Base-by-base conservation (phyloP, 2,329 filamentous ascomycete genomes). In the Fusarium udum region DNA sequence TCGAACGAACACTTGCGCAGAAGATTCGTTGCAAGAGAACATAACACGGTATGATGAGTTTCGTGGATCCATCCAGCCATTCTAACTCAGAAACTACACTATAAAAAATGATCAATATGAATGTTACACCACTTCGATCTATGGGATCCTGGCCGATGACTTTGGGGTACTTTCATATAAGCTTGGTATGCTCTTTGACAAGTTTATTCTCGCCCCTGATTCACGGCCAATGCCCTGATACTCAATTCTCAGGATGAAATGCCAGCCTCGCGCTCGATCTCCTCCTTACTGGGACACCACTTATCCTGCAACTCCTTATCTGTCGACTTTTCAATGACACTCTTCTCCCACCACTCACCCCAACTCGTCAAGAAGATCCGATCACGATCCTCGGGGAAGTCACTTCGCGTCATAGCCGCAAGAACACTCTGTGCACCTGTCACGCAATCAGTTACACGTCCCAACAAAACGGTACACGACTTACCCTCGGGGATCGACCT, bases 331-430 rank as follows among this genome's bases (percentile, higher is more conserved):
- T 73, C 80, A 58, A 84, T 84, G 5, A 84, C 80, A 7, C 83
- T 80, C 76, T 83, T 87, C 20, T 80, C 75, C 86, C 87, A 89
- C 86, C 86, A 89, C 79, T 89, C 86, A 4, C 87, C 87, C 87
- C 86, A 88, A 72, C 86, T 88, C 0, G 86, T 88, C 51, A 89
- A 73, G 77, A 89, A 88, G 61, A 89, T 86, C 57, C 83, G 83
- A 24, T 88, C 84, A 0, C 83, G 84, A 40, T 89, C 86, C 32
- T 85, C 82, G 3, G 87, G 87, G 45, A 88, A 80, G 69, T 88
- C 86, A 24, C 82, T 80, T 6, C 82, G 76, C 1, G 80, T 83
- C 32, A 88, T 81, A 1, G 86, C 87, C 2, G 78, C 77, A 22
- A 86, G 78, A 4, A 88, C 80, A 64, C 80, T 88, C 24, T 78